phyloP scores from a whole-genome alignment of 768 basidiomycete species.

The Mycena epipterygia region DNA sequence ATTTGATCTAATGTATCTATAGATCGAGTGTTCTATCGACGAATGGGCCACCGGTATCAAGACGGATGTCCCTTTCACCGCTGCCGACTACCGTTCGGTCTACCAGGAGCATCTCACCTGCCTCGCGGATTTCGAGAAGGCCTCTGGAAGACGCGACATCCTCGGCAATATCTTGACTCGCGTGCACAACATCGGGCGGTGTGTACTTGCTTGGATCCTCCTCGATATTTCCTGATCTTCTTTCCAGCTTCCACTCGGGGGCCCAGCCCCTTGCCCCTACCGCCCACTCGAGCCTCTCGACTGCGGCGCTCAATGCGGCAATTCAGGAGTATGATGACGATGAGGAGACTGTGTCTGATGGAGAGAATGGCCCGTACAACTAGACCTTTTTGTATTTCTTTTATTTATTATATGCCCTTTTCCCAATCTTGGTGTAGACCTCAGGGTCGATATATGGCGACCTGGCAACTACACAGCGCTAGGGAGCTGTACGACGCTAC shows the following conservation, averaged over 20 bases:
- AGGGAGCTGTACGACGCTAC: neutral
- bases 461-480: neutral
- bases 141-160: neutral
- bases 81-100: constrained; percentile 29
- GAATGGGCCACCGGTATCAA: constrained; percentile 16
- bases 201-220: neutral
- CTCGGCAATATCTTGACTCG: constrained; percentile 10
- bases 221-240: neutral
- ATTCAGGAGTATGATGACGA: neutral
- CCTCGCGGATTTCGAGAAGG: constrained; percentile 19
- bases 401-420: neutral
- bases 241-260: constrained; percentile 13
- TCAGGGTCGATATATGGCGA: neutral
- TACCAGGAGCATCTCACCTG: constrained; percentile 34
- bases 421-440: neutral
- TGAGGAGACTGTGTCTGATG: neutral
- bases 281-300: neutral
- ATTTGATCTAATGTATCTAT: neutral
- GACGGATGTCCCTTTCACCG: constrained; percentile 29
- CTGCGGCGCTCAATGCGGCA: neutral
- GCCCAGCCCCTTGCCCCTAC: neutral
- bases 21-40: neutral
- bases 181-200: constrained; percentile 28
- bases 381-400: neutral
- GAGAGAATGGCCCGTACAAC: neutral